Evolutionary conservation across 83 land plant genomes (phyloP), one percentile per base, ranked within the genome.

Genomic region (Thuja plicata): DNA sequence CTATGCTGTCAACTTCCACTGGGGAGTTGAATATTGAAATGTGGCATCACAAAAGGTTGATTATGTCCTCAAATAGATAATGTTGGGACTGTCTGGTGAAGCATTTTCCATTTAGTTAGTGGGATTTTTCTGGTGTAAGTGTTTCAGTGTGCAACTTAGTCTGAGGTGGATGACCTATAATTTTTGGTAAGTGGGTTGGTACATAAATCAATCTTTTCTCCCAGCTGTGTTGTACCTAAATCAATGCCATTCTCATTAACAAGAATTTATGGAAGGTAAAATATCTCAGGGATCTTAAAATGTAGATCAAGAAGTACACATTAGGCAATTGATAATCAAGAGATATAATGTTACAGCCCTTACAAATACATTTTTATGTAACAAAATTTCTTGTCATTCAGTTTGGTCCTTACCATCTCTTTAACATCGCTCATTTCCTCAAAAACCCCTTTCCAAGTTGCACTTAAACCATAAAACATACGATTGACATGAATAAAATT

Each of bases 401-500:
- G n/a, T n/a, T n/a, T n/a, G n/a, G n/a, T n/a, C n/a, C n/a, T n/a
- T n/a, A n/a, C n/a, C n/a, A n/a, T n/a, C n/a, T n/a, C n/a, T n/a
- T n/a, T n/a, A n/a, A n/a, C 99, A 93, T 99, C 99, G 91, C 99
- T 96, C 96, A 96, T 95, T 76, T 99, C 99, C 90, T 99, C 99
- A 76, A 95, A 94, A 89, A 99, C 98, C 16, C 97, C 97, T 93
- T 95, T 91, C 99, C 99, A 99, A 50, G 99, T 99, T 85, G 95
- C 90, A 80, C 92, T 90, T 89, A 99, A 92, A 91, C 97, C 97
- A 38, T 91, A 93, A 93, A 99, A 99, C 97, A 99, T 94, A 70
- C 97, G 92, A 88, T 97, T 97, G 37, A 97, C 99, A 89, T 98
- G 98, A 91, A 96, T 97, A 94, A 97, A 98, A 84, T 92, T 96